phyloP scores from a whole-genome alignment of 192 early-diverging fungal genomes.

The Paraglomus occultum region DNA sequence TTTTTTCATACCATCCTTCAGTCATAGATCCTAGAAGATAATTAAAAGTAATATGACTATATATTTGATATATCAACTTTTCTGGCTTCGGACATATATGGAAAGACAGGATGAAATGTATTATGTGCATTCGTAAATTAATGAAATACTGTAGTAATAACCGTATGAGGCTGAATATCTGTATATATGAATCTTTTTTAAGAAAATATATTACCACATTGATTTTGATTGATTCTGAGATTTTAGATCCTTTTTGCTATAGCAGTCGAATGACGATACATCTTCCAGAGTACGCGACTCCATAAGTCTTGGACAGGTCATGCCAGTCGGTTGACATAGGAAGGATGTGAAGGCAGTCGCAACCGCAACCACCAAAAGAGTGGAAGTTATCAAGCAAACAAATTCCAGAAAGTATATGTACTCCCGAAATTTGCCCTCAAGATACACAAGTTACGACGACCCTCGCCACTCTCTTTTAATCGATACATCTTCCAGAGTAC shows the following conservation, averaged over 20 bases:
- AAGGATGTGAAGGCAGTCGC: no score
- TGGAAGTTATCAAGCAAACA: constrained; percentile 25
- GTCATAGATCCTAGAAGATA: no score
- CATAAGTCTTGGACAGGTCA: constrained; percentile 24
- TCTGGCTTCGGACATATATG: constrained; percentile 18
- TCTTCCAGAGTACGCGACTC: constrained; percentile 13
- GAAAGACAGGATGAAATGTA: not conserved
- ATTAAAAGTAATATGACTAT: no score
- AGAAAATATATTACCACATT: constrained; percentile 21
- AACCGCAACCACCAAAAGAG: no score
- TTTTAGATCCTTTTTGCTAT: constrained; percentile 25
- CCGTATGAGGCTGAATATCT: not conserved
- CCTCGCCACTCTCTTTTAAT: no score
- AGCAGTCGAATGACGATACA: constrained; percentile 21
- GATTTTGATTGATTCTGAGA: not conserved
- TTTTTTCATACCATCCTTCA: no score
- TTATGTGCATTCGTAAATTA: constrained; percentile 10
- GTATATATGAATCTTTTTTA: not conserved
- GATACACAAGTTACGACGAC: constrained; percentile 22
- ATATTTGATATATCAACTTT: constrained; percentile 23
- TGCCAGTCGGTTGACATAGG: no score
- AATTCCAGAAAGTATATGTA: constrained; percentile 14
- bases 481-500: no score
- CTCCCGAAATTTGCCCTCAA: constrained; percentile 24
- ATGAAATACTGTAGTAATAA: no score